Percentiles rank a stretch among this genome's conserved stretches.
These are phyloP conservation scores for Saprolegnia parasitica DNA, from an alignment of 352 stramenopile genomes.

Conservation along the genomic window DNA sequence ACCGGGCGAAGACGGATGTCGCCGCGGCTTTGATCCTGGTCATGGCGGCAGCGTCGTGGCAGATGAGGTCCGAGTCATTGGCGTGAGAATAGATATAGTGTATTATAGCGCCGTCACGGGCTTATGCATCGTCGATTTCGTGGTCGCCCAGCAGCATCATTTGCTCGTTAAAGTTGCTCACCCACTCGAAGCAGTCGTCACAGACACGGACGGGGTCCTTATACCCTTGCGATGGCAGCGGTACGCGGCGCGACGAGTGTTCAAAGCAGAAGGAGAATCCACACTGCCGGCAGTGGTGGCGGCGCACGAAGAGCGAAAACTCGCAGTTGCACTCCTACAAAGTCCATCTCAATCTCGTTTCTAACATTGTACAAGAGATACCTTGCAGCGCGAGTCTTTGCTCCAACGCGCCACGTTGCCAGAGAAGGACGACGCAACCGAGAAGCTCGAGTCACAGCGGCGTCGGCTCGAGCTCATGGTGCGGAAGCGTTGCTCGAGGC, in stretches of 20 bases:
- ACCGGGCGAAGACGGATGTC: too few species aligned
- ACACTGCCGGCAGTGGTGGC: slow-evolving; percentile 80
- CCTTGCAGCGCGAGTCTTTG: slow-evolving; percentile 54
- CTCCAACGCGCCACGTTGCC: slow-evolving; percentile 46
- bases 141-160: slow-evolving; percentile 22
- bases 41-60: too few species aligned
- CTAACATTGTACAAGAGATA: not conserved
- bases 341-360: not conserved
- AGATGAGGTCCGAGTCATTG: too few species aligned
- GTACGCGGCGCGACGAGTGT: slow-evolving; percentile 68
- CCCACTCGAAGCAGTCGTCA: slow-evolving; percentile 71
- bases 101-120: not conserved
- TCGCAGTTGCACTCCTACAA: slow-evolving; percentile 53
- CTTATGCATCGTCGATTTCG: slow-evolving; percentile 13
- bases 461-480: slow-evolving; percentile 22
- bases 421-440: slow-evolving; percentile 9
- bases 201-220: slow-evolving; percentile 72
- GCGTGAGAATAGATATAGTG: not conserved
- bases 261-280: slow-evolving; percentile 83
- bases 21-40: too few species aligned
- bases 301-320: slow-evolving; percentile 63
- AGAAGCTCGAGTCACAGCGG: slow-evolving; percentile 25
- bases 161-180: slow-evolving; percentile 28
- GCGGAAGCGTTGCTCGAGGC: slow-evolving; percentile 23
- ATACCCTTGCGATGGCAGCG: slow-evolving; percentile 65